Evolutionary conservation across 2,329 filamentous ascomycete species (phyloP).

Genomic region (Metarhizium album): DNA sequence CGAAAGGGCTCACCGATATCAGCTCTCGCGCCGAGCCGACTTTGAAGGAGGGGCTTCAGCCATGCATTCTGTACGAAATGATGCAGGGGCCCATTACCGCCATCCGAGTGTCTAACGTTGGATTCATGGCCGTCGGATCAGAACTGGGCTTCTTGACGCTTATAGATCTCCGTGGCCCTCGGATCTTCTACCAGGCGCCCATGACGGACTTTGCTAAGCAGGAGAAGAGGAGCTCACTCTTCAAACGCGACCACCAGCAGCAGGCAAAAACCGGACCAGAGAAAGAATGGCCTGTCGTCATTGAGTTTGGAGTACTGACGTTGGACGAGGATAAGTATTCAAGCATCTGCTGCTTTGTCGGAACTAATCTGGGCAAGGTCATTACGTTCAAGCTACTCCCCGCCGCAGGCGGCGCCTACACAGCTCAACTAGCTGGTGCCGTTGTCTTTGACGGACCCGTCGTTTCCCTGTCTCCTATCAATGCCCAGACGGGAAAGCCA

Average conservation of each 20-base stretch:
- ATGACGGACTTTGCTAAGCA: constrained; percentile 63
- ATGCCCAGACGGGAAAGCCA: constrained; percentile 63
- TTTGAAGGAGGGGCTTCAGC: constrained; percentile 72
- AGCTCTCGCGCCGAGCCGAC: constrained; percentile 57
- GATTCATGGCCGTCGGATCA: constrained; percentile 81
- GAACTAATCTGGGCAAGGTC: constrained; percentile 74
- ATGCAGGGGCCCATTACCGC: constrained; percentile 71
- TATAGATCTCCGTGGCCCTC: constrained; percentile 78
- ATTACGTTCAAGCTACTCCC: constrained; percentile 87
- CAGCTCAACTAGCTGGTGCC: constrained; percentile 59
- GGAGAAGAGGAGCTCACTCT: constrained; percentile 67
- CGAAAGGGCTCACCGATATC: constrained; percentile 66
- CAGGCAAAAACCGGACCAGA: constrained; percentile 23
- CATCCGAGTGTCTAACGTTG: constrained; percentile 78
- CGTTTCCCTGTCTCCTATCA: constrained; percentile 68
- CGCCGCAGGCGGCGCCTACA: constrained; percentile 54
- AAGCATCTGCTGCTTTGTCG: constrained; percentile 84
- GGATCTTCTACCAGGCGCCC: constrained; percentile 66
- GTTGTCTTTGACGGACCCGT: constrained; percentile 57
- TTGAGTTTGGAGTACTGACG: constrained; percentile 91
- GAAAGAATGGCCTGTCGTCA: constrained; percentile 65
- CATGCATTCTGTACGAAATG: constrained; percentile 72
- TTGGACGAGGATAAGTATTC: constrained; percentile 92
- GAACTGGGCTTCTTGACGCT: constrained; percentile 72
- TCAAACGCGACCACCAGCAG: constrained; percentile 29